Percentiles rank a stretch among this genome's conserved stretches.
These are phyloP conservation scores for Malus hybrid DNA, from an alignment of 331 rosid species.

Conservation along the genomic window DNA sequence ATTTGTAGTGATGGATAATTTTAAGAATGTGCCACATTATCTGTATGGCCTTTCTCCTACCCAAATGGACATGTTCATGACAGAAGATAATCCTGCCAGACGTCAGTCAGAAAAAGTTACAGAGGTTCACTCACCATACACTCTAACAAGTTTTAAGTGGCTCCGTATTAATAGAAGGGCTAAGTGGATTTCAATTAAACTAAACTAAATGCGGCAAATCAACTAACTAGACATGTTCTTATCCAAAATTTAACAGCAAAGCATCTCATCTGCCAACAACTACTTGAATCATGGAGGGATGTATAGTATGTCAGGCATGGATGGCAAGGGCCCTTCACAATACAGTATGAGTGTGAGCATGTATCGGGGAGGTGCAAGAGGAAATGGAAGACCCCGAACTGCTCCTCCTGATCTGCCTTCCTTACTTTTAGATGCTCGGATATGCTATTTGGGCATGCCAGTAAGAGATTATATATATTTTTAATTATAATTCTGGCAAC, in stretches of 20 bases:
- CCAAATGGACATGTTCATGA: conserved; percentile 93
- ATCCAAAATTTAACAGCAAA: conserved; percentile 45
- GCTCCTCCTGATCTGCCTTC: conserved; percentile 98
- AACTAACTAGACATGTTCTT: conserved; percentile 10
- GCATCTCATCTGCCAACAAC: conserved; percentile 64
- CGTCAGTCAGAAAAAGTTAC: conserved; percentile 53
- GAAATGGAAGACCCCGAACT: conserved; percentile 59
- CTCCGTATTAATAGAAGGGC: conserved; percentile 1
- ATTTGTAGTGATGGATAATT: conserved; percentile 74
- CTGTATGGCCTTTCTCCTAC: conserved; percentile 83
- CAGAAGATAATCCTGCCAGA: conserved; percentile 60
- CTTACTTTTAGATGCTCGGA: conserved; percentile 78
- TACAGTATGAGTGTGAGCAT: conserved; percentile 82
- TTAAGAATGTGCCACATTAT: conserved; percentile 56
- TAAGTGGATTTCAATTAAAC: neutral
- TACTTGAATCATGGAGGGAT: conserved; percentile 77
- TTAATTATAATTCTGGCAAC: neutral
- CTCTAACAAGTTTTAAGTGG: neutral
- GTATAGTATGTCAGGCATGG: conserved; percentile 53
- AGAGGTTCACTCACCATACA: conserved; percentile 49
- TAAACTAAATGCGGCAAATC: neutral
- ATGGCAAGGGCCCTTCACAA: conserved; percentile 35
- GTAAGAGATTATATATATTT: conserved; percentile 36
- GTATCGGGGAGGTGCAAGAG: conserved; percentile 83
- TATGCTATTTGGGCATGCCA: conserved; percentile 88